Evolutionary conservation across 345 rosid genomes (phyloP).

Genomic region (Conringia planisiliqua): DNA sequence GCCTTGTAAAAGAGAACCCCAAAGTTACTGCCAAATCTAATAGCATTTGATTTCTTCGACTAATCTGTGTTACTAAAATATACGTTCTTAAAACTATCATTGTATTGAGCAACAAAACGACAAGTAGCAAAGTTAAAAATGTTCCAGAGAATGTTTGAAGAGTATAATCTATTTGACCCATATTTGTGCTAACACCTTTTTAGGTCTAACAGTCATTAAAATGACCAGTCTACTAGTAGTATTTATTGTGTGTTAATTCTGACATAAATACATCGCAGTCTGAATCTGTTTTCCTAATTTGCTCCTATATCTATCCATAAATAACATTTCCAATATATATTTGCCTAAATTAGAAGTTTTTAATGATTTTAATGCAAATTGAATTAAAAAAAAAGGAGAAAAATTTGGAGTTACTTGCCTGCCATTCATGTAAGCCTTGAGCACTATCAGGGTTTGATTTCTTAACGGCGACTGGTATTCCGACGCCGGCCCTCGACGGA

Average conservation of each 20-base stretch:
- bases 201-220: not conserved
- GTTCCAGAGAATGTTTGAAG: not conserved
- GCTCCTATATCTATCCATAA: not conserved
- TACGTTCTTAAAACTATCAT: not conserved
- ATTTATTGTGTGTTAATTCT: not conserved
- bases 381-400: not conserved
- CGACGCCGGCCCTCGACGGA: slow-evolving; percentile 59
- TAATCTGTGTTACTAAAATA: not conserved
- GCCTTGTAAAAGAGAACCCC: not conserved
- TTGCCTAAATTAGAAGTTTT: not conserved
- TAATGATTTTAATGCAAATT: not conserved
- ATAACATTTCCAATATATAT: not conserved
- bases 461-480: slow-evolving; percentile 85
- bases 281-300: not conserved
- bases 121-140: not conserved
- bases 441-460: slow-evolving; percentile 69
- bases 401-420: slow-evolving; percentile 38
- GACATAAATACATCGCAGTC: not conserved
- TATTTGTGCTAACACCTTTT: not conserved
- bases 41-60: not conserved
- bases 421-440: slow-evolving; percentile 82
- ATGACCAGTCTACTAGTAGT: not conserved
- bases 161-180: not conserved
- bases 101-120: not conserved
- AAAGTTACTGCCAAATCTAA: not conserved